Conservation (phyloP, 1,284 basidiomycete species). For the Xerocomus nothofagi region DNA sequence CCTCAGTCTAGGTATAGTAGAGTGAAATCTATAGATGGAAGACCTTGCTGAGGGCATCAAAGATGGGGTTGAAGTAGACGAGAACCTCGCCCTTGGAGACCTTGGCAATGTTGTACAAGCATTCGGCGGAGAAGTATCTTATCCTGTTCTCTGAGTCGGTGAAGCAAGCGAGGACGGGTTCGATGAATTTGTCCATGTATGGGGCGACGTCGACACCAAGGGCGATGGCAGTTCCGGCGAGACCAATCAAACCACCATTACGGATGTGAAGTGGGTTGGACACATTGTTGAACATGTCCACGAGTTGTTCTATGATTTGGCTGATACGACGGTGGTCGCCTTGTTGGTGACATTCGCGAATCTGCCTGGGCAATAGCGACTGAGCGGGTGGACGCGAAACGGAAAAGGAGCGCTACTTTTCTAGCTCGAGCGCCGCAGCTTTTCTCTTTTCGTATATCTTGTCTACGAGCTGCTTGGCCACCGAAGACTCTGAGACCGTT, state of each 20-base stretch:
- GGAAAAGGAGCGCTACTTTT: constrained; percentile 63
- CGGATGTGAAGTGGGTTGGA: constrained; percentile 85
- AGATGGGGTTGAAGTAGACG: constrained; percentile 98
- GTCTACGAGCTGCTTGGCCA: constrained; percentile 77
- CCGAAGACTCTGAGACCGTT: constrained; percentile 55
- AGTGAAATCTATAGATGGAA: constrained; percentile 24
- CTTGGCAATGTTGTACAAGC: constrained; percentile 97
- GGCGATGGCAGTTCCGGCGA: constrained; percentile 96
- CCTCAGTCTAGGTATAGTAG: constrained; percentile 15
- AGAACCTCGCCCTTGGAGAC: constrained; percentile 97
- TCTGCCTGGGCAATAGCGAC: constrained; percentile 52
- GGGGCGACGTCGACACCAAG: constrained; percentile 91
- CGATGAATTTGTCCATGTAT: constrained; percentile 92
- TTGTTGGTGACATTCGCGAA: constrained; percentile 82
- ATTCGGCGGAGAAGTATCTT: constrained; percentile 96
- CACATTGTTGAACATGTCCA: constrained; percentile 85
- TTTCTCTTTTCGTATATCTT: constrained; percentile 96
- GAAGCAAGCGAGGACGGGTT: constrained; percentile 91
- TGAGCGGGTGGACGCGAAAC: constrained; percentile 13
- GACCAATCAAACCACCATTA: constrained; percentile 94
- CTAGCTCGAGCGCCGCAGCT: constrained; percentile 91
- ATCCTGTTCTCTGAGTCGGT: constrained; percentile 94
- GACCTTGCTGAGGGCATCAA: constrained; percentile 96
- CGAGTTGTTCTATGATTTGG: constrained; percentile 92
- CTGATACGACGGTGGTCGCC: constrained; percentile 82